phyloP scores from a whole-genome alignment of 352 stramenopile species.

The Pythium dissimile region DNA sequence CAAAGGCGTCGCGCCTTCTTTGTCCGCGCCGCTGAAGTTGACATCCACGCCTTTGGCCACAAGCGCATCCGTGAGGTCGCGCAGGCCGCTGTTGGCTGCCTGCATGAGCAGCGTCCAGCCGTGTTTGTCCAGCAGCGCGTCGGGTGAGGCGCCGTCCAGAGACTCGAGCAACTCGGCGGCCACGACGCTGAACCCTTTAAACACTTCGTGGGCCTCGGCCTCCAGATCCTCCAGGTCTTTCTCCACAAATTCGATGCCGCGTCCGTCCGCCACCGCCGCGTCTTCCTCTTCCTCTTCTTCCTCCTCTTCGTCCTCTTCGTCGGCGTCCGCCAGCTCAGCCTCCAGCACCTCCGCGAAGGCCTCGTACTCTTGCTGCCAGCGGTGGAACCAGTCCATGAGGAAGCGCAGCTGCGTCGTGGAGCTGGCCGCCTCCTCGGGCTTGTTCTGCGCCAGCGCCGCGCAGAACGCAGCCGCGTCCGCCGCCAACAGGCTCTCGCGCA shows the following conservation, averaged over 20 bases:
- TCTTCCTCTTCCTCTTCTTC: slow-evolving; percentile 15
- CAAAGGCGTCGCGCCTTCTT: slow-evolving; percentile 53
- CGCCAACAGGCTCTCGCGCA: slow-evolving; percentile 56
- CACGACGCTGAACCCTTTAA: slow-evolving; percentile 61
- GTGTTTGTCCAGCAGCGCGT: slow-evolving; percentile 62
- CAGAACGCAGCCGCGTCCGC: slow-evolving; percentile 51
- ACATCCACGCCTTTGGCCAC: slow-evolving; percentile 51
- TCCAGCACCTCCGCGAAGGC: slow-evolving; percentile 71
- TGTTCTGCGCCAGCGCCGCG: slow-evolving; percentile 24
- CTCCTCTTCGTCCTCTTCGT: slow-evolving; percentile 24
- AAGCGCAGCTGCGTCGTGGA: slow-evolving; percentile 47
- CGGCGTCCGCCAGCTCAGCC: slow-evolving; percentile 41
- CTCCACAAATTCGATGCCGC: slow-evolving; percentile 32
- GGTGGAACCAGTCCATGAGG: slow-evolving; percentile 86
- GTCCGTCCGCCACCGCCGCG: background rate
- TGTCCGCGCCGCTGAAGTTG: slow-evolving; percentile 46
- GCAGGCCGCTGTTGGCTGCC: slow-evolving; percentile 69
- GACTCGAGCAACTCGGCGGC: slow-evolving; percentile 45
- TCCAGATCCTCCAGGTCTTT: slow-evolving; percentile 76
- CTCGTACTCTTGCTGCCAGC: slow-evolving; percentile 86
- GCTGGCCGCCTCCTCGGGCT: slow-evolving; percentile 14
- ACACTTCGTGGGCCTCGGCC: slow-evolving; percentile 57
- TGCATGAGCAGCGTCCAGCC: slow-evolving; percentile 88
- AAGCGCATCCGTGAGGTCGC: slow-evolving; percentile 51
- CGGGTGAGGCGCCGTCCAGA: slow-evolving; percentile 28